Conservation (phyloP, 257 asterid genomes). For the Verbena officinalis region DNA sequence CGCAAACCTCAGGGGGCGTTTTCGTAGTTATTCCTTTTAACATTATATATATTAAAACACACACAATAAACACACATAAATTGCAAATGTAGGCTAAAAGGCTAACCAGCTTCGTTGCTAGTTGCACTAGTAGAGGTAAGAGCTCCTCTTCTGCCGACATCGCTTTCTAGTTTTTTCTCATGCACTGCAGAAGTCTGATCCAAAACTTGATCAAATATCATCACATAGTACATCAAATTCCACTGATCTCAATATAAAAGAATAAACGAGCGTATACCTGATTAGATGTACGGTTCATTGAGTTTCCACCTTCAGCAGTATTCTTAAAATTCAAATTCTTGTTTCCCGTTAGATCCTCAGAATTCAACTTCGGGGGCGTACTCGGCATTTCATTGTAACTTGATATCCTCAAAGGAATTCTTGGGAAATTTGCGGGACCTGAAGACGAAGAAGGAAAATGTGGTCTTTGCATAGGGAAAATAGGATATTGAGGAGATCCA, state of each 20-base stretch:
- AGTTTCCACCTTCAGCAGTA: conserved; percentile 35
- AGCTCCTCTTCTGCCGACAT: conserved; percentile 29
- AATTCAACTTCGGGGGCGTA: conserved; percentile 34
- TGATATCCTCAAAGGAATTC: conserved; percentile 45
- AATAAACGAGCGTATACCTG: conserved; percentile 48
- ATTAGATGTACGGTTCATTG: conserved; percentile 28
- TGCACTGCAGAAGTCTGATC: conserved; percentile 32
- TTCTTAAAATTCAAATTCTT: conserved; percentile 30
- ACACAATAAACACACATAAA: too few species aligned
- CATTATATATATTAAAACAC: too few species aligned
- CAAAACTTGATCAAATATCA: conserved; percentile 26
- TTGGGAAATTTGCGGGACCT: conserved; percentile 44
- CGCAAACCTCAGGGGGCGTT: too few species aligned
- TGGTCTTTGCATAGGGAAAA: conserved; percentile 53
- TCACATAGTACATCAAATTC: background rate
- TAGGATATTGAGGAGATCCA: conserved; percentile 49
- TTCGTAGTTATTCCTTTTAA: too few species aligned
- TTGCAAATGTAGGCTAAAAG: background rate
- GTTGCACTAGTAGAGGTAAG: conserved; percentile 25
- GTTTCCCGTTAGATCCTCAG: conserved; percentile 28
- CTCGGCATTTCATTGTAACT: too few species aligned
- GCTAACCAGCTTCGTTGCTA: background rate
- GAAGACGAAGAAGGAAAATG: conserved; percentile 47
- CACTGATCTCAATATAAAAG: background rate
- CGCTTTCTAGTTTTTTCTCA: conserved; percentile 36